Conservation (phyloP, 129 eudicot genomes). For the Chrysanthemum makinoi region DNA sequence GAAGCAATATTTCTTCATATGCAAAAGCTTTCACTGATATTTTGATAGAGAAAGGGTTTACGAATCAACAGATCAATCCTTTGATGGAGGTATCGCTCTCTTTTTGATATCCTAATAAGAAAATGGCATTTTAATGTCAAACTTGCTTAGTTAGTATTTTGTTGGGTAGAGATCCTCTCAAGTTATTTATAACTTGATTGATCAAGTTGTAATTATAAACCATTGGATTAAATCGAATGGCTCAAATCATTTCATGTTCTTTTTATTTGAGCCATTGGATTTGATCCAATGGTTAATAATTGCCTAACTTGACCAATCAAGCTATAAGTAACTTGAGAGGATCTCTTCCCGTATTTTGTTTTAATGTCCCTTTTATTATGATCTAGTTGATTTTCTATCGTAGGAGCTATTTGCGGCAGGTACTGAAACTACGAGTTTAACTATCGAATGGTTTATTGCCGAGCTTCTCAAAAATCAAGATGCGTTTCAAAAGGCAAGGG, state of each 20-base stretch:
- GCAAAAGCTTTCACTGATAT: conserved; percentile 17
- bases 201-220: too few species aligned
- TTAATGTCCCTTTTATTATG: background rate
- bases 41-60: conserved; percentile 28
- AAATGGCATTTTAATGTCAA: too few species aligned
- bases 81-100: conserved; percentile 8
- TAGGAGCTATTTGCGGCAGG: background rate
- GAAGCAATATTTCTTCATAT: background rate
- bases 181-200: too few species aligned
- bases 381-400: too few species aligned
- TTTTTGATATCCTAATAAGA: background rate
- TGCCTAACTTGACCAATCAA: too few species aligned
- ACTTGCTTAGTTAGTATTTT: background rate
- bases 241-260: too few species aligned
- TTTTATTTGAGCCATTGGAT: too few species aligned
- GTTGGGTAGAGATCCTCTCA: too few species aligned
- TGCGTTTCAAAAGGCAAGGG: conserved; percentile 11
- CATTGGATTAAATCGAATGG: too few species aligned
- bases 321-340: too few species aligned
- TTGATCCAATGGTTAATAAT: too few species aligned
- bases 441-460: conserved; percentile 13
- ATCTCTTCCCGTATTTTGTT: too few species aligned
- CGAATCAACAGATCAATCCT: conserved; percentile 27
- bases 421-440: conserved; percentile 1
- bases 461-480: conserved; percentile 17